These are phyloP conservation scores for Entophlyctis luteolus DNA, from an alignment of 192 early-diverging fungal genomes.

Conservation along the genomic window DNA sequence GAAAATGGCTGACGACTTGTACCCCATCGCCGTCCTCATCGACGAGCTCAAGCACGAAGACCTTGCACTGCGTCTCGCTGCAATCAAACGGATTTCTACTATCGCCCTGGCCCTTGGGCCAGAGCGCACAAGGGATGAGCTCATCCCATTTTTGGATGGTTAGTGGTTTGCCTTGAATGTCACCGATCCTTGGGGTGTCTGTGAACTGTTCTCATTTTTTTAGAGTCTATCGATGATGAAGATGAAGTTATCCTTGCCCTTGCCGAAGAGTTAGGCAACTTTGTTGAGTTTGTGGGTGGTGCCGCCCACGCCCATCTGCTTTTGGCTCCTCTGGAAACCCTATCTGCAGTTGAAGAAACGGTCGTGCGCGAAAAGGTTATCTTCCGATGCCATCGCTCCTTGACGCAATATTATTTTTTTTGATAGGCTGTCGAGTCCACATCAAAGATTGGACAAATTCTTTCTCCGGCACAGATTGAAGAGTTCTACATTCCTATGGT, in stretches of 20 bases:
- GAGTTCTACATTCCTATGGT: constrained; percentile 87
- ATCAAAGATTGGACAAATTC: constrained; percentile 70
- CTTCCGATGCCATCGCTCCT: too few species aligned
- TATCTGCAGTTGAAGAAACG: constrained; percentile 96
- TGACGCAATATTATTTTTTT: too few species aligned
- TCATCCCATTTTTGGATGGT: constrained; percentile 98
- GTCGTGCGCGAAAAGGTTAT: constrained; percentile 94
- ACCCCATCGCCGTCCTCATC: constrained; percentile 85
- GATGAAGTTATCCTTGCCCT: constrained; percentile 93
- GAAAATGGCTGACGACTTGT: constrained; percentile 46
- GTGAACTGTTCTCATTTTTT: background rate
- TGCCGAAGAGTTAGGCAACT: constrained; percentile 89
- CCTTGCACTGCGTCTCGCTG: constrained; percentile 74
- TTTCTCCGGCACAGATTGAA: constrained; percentile 80
- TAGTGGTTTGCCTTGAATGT: constrained; percentile 2
- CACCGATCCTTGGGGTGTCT: background rate
- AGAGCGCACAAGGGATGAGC: constrained; percentile 90
- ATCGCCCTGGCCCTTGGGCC: constrained; percentile 92
- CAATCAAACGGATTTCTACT: constrained; percentile 73
- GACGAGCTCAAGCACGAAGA: constrained; percentile 95
- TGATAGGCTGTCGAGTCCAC: constrained; percentile 93
- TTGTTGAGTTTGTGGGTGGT: constrained; percentile 91
- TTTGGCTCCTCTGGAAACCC: constrained; percentile 87
- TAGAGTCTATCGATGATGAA: constrained; percentile 99
- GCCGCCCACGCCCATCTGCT: constrained; percentile 79